Evolutionary conservation across 495 filamentous ascomycete species (phyloP), one percentile per base, ranked within the genome.

Genomic region (Lophiostoma macrostomum): DNA sequence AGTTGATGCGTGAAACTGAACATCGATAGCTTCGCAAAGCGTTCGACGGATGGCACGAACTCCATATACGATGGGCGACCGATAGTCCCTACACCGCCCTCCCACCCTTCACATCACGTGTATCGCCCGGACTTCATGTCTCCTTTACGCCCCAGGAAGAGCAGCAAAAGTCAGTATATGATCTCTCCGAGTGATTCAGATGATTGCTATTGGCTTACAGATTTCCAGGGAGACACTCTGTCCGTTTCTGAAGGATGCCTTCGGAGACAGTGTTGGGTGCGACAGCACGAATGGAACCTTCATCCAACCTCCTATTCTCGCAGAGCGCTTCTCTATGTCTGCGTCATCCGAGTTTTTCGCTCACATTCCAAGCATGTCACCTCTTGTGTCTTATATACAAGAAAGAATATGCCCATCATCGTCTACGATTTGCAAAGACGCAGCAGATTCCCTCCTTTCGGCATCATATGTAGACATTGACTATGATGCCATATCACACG

Each of bases 81-180:
- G 69, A 78, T 4, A 56, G 53, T 5, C 56, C 76, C 2, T 88
- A 84, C 61, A 67, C 76, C 27, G 65, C 79, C 1, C 60, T 83
- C 24, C 70, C 82, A 37, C 91, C 93, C 22, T 86, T 91, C 63
- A 68, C 78, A 24, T 85, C 90, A 43, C 79, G 84, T 53, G 69
- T 90, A 27, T 80, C 86, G 5, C 82, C 90, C 2, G 93, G 93
- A 19, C 73, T 97, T 8, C 90, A 96, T 76, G 74, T 90, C 20
- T 86, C 87, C 63, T 88, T 85, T 61, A 87, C 83, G 0, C 85
- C 87, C 7, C 61, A 67, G 42, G 68, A 71, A 41, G 47, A 66
- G 29, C 36, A 56, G 28, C 32, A 60, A 12, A 65, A 73, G 76
- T 74, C 70, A 61, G 77, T 51, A 44, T 39, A 40, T 48, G 20